Evolutionary conservation across 495 filamentous ascomycete species (phyloP), one percentile per base, ranked within the genome.

Genomic region (Glutinoglossum americanum): DNA sequence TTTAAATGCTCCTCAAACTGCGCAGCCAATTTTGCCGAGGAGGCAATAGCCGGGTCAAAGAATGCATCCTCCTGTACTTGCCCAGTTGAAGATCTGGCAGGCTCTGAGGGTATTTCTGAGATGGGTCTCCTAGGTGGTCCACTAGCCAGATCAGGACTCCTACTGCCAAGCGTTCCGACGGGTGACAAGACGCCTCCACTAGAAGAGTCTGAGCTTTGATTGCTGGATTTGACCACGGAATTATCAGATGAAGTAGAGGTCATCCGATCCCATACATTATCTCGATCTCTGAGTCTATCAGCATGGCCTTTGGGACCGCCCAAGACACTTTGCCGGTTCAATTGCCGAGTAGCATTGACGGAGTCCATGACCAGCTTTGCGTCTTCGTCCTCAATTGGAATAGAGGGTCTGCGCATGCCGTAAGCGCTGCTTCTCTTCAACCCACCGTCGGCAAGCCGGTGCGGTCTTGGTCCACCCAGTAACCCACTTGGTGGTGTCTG

Each of bases 301-400:
- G 61, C 63, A 47, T 45, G 54, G 37, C 61, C 58, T 51, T 61
- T 60, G 33, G 53, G 60, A n/a, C 33, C 48, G 45, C 32, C 23
- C 1, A 39, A 44, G 27, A 30, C 35, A 23, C 56, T 59, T 3
- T 54, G 56, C 39, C 63, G 57, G 32, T 59, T 62, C 15, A 65
- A 60, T 28, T 32, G 56, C 57, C 58, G 58, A 37, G 64, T 76
- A 10, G 77, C 76, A 3, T 70, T 72, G 39, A 85, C 64, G 41
- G 82, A 81, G 60, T 84, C 76, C 62, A 72, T 76, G 0, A 87
- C 72, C 26, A 87, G 67, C 55, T 69, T 77, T 9, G 83, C 80
- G 64, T 87, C 83, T 64, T 85, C 84, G 56, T 85, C 83, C 26
- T 84, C 74, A 15, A 76, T 68, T 3, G 68, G 51, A 11, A 61